Percentiles rank a stretch among this genome's conserved stretches.
phyloP scores from a whole-genome alignment of 768 basidiomycete species.

The Termitomyces sp. region DNA sequence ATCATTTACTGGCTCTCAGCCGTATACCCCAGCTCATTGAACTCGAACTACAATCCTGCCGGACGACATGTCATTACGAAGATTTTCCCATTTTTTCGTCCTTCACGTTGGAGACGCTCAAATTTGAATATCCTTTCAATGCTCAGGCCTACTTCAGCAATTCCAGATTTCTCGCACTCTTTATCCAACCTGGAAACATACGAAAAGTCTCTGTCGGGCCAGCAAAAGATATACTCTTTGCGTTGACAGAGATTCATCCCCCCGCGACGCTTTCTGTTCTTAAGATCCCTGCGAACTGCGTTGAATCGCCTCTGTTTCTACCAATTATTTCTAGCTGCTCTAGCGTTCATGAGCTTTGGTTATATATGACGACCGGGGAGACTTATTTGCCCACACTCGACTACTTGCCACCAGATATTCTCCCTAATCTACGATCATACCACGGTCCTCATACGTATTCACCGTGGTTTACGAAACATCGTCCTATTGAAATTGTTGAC shows the following conservation, averaged over 20 bases:
- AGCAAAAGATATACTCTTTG: slow-evolving; percentile 9
- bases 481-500: slow-evolving; percentile 7
- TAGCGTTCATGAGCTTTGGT: slow-evolving; percentile 7
- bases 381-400: slow-evolving; percentile 8
- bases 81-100: slow-evolving; percentile 10
- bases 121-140: slow-evolving; percentile 10
- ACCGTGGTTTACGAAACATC: slow-evolving; percentile 9
- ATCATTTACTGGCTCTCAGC: slow-evolving; percentile 6
- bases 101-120: slow-evolving; percentile 8
- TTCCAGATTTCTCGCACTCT: slow-evolving; percentile 7
- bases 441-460: slow-evolving; percentile 13
- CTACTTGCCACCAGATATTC: slow-evolving; percentile 11
- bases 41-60: slow-evolving; percentile 15
- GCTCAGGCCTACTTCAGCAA: slow-evolving; percentile 4
- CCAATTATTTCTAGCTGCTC: slow-evolving; percentile 5
- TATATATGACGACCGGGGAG: slow-evolving; percentile 10
- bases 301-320: slow-evolving; percentile 9
- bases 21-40: slow-evolving; percentile 10
- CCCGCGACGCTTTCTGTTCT: slow-evolving; percentile 8
- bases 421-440: slow-evolving; percentile 14
- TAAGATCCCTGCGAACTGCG: slow-evolving; percentile 13
- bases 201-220: slow-evolving; percentile 9
- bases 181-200: slow-evolving; percentile 9
- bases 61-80: slow-evolving; percentile 3
- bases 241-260: slow-evolving; percentile 1